These are phyloP conservation scores for Rhododendron ferrugineum DNA, from an alignment of 148 eudicot genomes.

Conservation along the genomic window DNA sequence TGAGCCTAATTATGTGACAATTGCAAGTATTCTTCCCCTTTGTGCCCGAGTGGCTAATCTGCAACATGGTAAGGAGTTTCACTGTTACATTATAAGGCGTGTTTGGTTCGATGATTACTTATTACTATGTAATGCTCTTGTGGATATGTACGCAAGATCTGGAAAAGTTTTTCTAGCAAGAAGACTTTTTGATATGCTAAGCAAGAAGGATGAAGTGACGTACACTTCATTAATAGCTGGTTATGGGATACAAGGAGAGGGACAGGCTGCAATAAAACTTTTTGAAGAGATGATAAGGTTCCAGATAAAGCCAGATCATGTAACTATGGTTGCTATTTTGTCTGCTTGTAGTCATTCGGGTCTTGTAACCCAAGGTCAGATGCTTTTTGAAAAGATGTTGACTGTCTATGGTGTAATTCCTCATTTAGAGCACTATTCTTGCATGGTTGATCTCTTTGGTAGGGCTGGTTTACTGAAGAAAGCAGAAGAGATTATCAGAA, in stretches of 20 bases:
- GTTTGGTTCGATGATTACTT: conserved; percentile 38
- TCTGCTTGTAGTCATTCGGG: conserved; percentile 88
- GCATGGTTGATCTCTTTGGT: conserved; percentile 82
- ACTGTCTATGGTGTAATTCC: conserved; percentile 51
- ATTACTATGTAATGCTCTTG: conserved; percentile 56
- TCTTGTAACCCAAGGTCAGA: conserved; percentile 58
- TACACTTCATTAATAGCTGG: conserved; percentile 79
- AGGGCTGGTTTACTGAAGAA: conserved; percentile 65
- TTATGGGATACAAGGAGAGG: conserved; percentile 67
- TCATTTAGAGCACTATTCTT: conserved; percentile 63
- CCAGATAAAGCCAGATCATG: conserved; percentile 60
- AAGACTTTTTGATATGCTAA: conserved; percentile 50
- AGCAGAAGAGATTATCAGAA: conserved; percentile 45
- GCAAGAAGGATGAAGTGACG: conserved; percentile 51
- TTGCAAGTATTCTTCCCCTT: conserved; percentile 65
- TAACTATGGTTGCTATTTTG: conserved; percentile 64
- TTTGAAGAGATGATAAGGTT: conserved; percentile 61
- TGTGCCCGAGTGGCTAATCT: conserved; percentile 70
- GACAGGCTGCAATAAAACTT: conserved; percentile 46
- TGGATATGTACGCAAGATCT: conserved; percentile 77
- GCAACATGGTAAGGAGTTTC: conserved; percentile 72
- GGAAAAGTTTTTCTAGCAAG: conserved; percentile 50
- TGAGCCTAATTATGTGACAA: conserved; percentile 69
- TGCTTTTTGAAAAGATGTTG: conserved; percentile 51
- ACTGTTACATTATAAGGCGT: conserved; percentile 59